A percentile compares a stretch with the other conserved stretches of the same genome.
phyloP scores from a whole-genome alignment of 2,329 filamentous ascomycete genomes.

The Calonectria pseudoreteaudii region DNA sequence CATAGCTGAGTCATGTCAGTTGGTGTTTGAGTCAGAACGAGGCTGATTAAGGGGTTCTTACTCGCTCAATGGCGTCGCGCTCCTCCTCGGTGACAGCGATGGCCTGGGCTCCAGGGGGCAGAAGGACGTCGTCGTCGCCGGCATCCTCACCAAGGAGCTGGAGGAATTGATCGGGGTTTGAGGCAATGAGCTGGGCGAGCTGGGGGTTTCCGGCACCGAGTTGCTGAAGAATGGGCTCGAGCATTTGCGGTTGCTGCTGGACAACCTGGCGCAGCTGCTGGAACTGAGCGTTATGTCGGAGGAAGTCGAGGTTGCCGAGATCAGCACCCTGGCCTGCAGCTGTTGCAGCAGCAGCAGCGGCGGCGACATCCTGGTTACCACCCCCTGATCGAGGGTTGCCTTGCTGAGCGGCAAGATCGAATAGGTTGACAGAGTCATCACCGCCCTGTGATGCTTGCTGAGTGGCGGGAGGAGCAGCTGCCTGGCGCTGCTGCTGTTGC shows the following conservation, averaged over 20 bases:
- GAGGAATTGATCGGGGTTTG: conserved; percentile 94
- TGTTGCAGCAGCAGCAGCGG: conserved; percentile 58
- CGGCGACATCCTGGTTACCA: conserved; percentile 55
- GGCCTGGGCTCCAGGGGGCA: conserved; percentile 89
- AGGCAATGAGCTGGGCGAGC: conserved; percentile 89
- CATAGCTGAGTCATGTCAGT: conserved; percentile 72
- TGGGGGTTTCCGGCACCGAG: conserved; percentile 95
- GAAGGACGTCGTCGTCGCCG: conserved; percentile 79
- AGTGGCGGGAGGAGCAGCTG: conserved; percentile 52
- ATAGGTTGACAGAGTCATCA: conserved; percentile 84
- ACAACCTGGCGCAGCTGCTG: conserved; percentile 97
- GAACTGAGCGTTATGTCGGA: conserved; percentile 96
- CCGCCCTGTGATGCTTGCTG: conserved; percentile 59
- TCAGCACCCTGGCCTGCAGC: conserved; percentile 65
- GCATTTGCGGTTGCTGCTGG: conserved; percentile 97
- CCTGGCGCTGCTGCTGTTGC: conserved; percentile 56
- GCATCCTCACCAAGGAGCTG: conserved; percentile 88
- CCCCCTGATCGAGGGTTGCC: conserved; percentile 59
- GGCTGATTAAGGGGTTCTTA: conserved; percentile 54
- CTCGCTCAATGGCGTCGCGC: conserved; percentile 94
- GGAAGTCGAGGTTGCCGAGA: conserved; percentile 87
- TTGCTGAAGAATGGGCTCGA: conserved; percentile 97
- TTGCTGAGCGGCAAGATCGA: conserved; percentile 90
- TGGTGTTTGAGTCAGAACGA: background rate
- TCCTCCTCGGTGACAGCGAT: conserved; percentile 97